Percentiles rank a stretch among this genome's conserved stretches.
These are phyloP conservation scores for Cyclotella sp. DNA, from an alignment of 108 stramenopile genomes.

Conservation along the genomic window DNA sequence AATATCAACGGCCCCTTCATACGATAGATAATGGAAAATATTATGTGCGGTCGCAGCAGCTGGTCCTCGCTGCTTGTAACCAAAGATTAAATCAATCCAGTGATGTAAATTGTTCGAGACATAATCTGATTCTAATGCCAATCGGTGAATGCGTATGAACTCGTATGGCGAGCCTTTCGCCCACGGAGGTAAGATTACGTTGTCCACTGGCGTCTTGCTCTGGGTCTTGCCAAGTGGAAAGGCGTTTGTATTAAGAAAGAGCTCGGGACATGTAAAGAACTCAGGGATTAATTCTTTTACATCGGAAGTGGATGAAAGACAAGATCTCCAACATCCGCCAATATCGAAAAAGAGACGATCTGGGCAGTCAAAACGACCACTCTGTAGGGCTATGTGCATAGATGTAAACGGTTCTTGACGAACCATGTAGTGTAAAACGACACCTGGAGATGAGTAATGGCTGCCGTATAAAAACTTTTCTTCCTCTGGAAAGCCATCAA, in stretches of 20 bases:
- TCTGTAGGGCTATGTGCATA: conserved; percentile 91
- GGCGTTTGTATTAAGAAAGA: conserved; percentile 86
- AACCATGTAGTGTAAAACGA: conserved; percentile 86
- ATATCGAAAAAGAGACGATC: conserved; percentile 93
- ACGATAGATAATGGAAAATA: conserved; percentile 95
- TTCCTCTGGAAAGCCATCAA: conserved; percentile 82
- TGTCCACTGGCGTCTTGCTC: conserved; percentile 66
- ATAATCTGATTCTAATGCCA: conserved; percentile 95
- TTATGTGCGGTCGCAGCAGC: conserved; percentile 89
- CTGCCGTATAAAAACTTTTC: conserved; percentile 92
- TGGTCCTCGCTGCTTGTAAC: conserved; percentile 91
- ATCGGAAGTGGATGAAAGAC: conserved; percentile 81
- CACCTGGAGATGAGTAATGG: conserved; percentile 95
- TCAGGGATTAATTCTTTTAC: conserved; percentile 96
- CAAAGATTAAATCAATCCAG: conserved; percentile 98
- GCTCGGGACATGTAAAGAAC: conserved; percentile 89
- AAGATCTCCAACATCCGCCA: conserved; percentile 74
- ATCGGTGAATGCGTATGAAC: conserved; percentile 90
- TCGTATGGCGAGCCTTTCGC: conserved; percentile 90
- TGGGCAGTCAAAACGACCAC: conserved; percentile 94
- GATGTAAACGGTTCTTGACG: conserved; percentile 92
- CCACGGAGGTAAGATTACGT: conserved; percentile 98
- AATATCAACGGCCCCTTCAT: conserved; percentile 97
- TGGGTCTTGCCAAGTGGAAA: conserved; percentile 92
- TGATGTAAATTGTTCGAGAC: conserved; percentile 88